Percentiles rank a stretch among this genome's conserved stretches.
Evolutionary conservation across 805 yeast genomes (phyloP).

Genomic region (Monosporozyma aerobia): DNA sequence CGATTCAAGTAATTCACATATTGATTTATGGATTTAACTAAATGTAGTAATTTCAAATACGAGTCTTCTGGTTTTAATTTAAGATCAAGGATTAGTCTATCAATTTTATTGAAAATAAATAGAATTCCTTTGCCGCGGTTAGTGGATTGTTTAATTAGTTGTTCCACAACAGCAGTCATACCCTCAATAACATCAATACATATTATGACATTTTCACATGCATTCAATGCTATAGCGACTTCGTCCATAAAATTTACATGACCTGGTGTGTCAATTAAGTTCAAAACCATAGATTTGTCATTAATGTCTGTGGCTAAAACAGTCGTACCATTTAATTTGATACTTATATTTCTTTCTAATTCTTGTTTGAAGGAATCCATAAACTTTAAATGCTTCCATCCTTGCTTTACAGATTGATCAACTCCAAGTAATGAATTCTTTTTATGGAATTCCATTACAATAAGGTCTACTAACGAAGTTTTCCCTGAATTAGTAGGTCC

Average conservation of each 20-base stretch:
- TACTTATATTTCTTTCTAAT: conserved; percentile 56
- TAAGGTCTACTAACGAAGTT: conserved; percentile 62
- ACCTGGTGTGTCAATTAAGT: conserved; percentile 84
- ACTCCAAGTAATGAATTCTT: conserved; percentile 15
- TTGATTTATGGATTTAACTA: conserved; percentile 56
- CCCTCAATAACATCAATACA: conserved; percentile 88
- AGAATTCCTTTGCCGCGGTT: conserved; percentile 42
- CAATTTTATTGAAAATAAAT: conserved; percentile 71
- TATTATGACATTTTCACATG: conserved; percentile 57
- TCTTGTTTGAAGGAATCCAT: conserved; percentile 69
- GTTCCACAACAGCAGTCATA: conserved; percentile 46
- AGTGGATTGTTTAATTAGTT: conserved; percentile 44
- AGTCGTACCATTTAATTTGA: conserved; percentile 54
- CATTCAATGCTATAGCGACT: conserved; percentile 42
- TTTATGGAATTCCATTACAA: conserved; percentile 59
- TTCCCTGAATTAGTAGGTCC: conserved; percentile 85
- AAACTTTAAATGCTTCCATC: conserved; percentile 46
- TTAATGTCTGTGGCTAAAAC: conserved; percentile 45
- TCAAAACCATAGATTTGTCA: conserved; percentile 48
- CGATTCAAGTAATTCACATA: conserved; percentile 11
- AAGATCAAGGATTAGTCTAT: conserved; percentile 73
- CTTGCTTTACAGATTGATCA: conserved; percentile 26
- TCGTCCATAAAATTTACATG: conserved; percentile 82
- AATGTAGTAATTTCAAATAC: conserved; percentile 53
- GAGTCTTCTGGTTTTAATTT: conserved; percentile 67